Percentiles rank a stretch among this genome's conserved stretches.
These are phyloP conservation scores for Phytophthora nicotianae DNA, from an alignment of 352 stramenopile species.

Conservation along the genomic window DNA sequence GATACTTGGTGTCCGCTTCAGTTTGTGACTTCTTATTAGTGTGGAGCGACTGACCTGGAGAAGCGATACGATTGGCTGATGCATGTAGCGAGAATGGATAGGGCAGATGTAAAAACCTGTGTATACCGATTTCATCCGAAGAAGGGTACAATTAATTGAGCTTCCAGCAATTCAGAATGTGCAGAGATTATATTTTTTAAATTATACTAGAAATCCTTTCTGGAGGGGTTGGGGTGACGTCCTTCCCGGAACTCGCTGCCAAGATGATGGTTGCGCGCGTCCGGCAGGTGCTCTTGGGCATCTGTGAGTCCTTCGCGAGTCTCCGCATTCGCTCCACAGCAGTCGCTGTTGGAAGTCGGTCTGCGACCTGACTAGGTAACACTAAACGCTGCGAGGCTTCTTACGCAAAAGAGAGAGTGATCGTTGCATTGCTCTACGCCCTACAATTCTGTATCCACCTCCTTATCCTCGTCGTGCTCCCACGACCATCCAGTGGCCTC, in stretches of 20 bases:
- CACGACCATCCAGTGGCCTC: too few species aligned
- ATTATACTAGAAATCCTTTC: too few species aligned
- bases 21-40: background rate
- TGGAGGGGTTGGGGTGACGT: slow-evolving; percentile 1
- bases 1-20: slow-evolving; percentile 1
- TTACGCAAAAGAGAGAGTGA: too few species aligned
- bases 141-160: too few species aligned
- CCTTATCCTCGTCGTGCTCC: too few species aligned
- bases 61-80: slow-evolving; percentile 6
- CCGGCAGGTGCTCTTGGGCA: background rate
- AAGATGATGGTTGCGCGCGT: slow-evolving; percentile 1
- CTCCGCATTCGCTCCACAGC: background rate
- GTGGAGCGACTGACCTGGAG: background rate
- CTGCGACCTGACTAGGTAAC: too few species aligned
- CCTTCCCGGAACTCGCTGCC: background rate
- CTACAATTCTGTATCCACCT: too few species aligned
- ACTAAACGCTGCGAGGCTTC: too few species aligned
- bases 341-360: too few species aligned
- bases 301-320: slow-evolving; percentile 1
- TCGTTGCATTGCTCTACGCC: too few species aligned
- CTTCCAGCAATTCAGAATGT: too few species aligned
- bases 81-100: slow-evolving; percentile 4
- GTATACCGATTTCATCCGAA: slow-evolving; percentile 1
- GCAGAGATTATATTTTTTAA: too few species aligned
- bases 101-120: slow-evolving; percentile 6